Evolutionary conservation across 2,329 filamentous ascomycete species (phyloP).

Genomic region (Thyridium curvatum): DNA sequence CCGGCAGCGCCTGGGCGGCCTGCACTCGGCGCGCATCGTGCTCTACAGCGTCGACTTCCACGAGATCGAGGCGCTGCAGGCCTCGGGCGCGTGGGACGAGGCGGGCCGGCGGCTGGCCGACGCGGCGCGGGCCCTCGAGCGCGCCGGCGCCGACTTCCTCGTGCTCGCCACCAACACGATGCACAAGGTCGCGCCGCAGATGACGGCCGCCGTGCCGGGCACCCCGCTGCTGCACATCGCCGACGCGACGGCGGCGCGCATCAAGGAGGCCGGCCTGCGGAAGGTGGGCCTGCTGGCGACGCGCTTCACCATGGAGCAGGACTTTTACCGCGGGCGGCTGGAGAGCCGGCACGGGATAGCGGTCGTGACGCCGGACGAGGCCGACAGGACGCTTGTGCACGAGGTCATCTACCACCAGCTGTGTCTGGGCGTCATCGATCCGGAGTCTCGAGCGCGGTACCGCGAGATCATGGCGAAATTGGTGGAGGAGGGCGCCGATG

Average conservation of each 20-base stretch:
- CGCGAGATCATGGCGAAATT: constrained; percentile 4
- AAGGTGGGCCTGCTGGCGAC: constrained; percentile 10
- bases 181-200: constrained; percentile 8
- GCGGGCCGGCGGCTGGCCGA: constrained; percentile 32
- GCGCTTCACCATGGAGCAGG: constrained; percentile 9
- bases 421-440: constrained; percentile 4
- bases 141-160: constrained; percentile 9
- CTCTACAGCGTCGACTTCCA: constrained; percentile 13
- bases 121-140: constrained; percentile 13
- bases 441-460: constrained; percentile 1
- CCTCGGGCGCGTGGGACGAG: constrained; percentile 33
- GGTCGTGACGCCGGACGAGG: constrained; percentile 8
- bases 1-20: constrained; percentile 6
- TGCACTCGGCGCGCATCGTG: constrained; percentile 7
- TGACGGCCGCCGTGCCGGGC: constrained; percentile 3
- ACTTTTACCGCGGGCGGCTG: constrained; percentile 8
- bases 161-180: constrained; percentile 12
- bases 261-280: constrained; percentile 2
- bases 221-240: constrained; percentile 10
- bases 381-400: constrained; percentile 6
- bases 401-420: constrained; percentile 9
- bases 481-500: constrained; percentile 7
- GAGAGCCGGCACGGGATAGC: constrained; percentile 7
- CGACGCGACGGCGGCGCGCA: constrained; percentile 5
- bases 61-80: constrained; percentile 23